Evolutionary conservation across 148 eudicot species (phyloP), one percentile per base, ranked within the genome.

Genomic region (Cornus florida): DNA sequence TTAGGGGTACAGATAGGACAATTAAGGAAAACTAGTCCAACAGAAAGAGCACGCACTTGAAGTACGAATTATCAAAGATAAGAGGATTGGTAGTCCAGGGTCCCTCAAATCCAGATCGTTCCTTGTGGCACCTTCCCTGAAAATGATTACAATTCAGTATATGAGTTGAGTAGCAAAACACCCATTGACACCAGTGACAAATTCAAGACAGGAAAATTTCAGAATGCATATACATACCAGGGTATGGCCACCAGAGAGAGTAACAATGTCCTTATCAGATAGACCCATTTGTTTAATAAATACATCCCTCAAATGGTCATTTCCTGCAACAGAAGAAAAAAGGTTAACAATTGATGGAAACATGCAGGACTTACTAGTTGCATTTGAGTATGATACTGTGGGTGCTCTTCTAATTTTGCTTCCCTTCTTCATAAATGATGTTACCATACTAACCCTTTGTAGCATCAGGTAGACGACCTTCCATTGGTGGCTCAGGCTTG

Each of bases 391-490:
- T 4, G 7, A 39, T 7, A 39, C 0, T 0, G 43, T 1, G 6
- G 43, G 8, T 56, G 19, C 19, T 8, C 19, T 56, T 56, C 16
- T 10, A 9, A 56, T 2, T 60, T 60, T 60, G 6, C 65, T 16
- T 60, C n/a, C n/a, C n/a, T 20, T 17, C 16, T 16, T 28, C 16
- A 16, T 60, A 0, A 59, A 28, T 41, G 73, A 31, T 17, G 28
- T 28, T 28, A 28, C 28, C 28, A 28, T 28, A 73, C 91, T 78
- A 74, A 96, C 99, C 99, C 89, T 85, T 78, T 14, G 90, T 88
- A 56, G 99, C 98, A 89, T 91, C 94, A 71, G 99, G 99, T 69
- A 96, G 91, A 73, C 99, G 99, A 28, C 99, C 99, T 82, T 96
- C 99, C 43, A 80, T 73, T 33, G 98, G 98, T 68, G 98, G 97